Conservation (phyloP, 306 rosid species). For the Geum urbanum region DNA sequence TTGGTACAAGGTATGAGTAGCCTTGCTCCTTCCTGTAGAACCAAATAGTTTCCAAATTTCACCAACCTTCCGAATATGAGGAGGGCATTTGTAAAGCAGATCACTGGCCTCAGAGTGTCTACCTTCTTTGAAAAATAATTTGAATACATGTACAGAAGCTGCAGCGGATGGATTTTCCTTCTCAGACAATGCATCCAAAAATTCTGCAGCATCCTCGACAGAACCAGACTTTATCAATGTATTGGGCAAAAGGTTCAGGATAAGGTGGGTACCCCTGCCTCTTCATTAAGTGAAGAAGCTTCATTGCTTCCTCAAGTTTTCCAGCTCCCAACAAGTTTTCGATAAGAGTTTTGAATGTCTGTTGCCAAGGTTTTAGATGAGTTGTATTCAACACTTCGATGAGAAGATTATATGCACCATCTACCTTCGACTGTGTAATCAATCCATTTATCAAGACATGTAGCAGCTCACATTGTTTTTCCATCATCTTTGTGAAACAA, state of each 20-base stretch:
- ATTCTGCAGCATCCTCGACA: constrained; percentile 65
- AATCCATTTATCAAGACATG: constrained; percentile 61
- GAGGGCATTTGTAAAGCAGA: constrained; percentile 64
- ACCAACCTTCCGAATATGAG: constrained; percentile 46
- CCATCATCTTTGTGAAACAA: constrained; percentile 66
- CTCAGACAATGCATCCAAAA: constrained; percentile 55
- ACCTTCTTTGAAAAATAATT: constrained; percentile 63
- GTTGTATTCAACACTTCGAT: constrained; percentile 47
- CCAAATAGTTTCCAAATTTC: constrained; percentile 57
- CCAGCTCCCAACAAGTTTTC: constrained; percentile 44
- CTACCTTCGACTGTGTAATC: constrained; percentile 43
- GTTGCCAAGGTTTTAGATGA: constrained; percentile 65
- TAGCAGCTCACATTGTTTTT: constrained; percentile 47
- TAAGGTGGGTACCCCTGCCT: constrained; percentile 56
- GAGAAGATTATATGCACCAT: constrained; percentile 56
- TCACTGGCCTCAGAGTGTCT: constrained; percentile 72
- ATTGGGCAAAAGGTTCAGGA: constrained; percentile 49
- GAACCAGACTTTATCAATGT: constrained; percentile 73
- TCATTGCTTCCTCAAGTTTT: constrained; percentile 74
- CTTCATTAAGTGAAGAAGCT: constrained; percentile 66
- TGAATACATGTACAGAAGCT: constrained; percentile 60
- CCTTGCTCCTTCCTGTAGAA: constrained; percentile 31
- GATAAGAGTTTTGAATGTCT: constrained; percentile 55
- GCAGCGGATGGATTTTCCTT: constrained; percentile 46
- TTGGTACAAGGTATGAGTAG: constrained; percentile 24